Evolutionary conservation across 148 eudicot genomes (phyloP), one percentile per base, ranked within the genome.

Genomic region (Silene uniflora): DNA sequence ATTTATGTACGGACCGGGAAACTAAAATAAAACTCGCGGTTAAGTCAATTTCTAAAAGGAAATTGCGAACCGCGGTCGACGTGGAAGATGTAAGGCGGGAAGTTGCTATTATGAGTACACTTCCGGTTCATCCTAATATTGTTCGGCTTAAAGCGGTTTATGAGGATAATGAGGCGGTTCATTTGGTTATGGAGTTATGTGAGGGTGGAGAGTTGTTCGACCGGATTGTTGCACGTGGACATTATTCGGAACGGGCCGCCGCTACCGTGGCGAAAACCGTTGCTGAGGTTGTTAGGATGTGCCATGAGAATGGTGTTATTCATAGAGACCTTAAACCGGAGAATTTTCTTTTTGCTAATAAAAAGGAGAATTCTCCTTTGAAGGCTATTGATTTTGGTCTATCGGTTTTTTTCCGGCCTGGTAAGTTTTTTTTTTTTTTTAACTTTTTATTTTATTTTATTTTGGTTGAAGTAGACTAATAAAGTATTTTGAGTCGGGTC

Each of bases 341-440:
- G 87, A 92, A 92, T 78, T 92, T 92, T 78, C 82, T 92, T 82
- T 92, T 92, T 71, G 95, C 95, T 60, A 90, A 90, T 79, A 90
- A 90, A 84, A 92, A 89, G 78, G 97, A 92, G 77, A 81, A 83
- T 81, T 86, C 97, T 27, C 78, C 88, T 13, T 81, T 92, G 17
- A 92, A 92, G 68, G 97, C 91, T 29, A 92, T 92, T 77, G 97
- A 92, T 86, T 92, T 92, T 68, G 97, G 97, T 18, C 83, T 92
- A 49, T 92, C 97, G 23, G 95, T 92, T 69, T 92, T 90, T 78
- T 92, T 92, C 74, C 87, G 90, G 24, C 97, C 97, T 59, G 94
- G 97, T 92, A 73, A 67, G 78, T 42, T 25, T 14, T 52, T 52
- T 13, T 10, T 10, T 14, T 52, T 52, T 52, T 32, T 2, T 0